Conservation (phyloP, 495 filamentous ascomycete genomes). For the Neurospora sp. region DNA sequence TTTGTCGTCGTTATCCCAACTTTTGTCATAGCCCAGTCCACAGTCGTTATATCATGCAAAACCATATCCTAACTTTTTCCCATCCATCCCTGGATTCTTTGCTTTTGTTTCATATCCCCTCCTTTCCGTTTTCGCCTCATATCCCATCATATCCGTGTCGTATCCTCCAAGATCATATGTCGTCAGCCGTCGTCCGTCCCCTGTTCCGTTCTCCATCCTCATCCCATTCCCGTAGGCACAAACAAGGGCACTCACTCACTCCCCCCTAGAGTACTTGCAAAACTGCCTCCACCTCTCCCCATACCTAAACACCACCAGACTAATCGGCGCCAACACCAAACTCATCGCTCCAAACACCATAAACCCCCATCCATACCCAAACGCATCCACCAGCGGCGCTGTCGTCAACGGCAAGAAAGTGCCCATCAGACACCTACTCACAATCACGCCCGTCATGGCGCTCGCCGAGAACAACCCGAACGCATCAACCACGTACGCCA, state of each 20-base stretch:
- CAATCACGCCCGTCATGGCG: conserved; percentile 46
- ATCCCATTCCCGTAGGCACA: too few species aligned
- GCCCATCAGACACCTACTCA: conserved; percentile 42
- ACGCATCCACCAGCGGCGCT: conserved; percentile 28
- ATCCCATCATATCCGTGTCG: background rate
- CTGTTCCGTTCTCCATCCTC: too few species aligned
- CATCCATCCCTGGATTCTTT: background rate
- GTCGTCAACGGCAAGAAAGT: conserved; percentile 44
- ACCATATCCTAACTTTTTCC: background rate
- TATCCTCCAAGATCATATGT: background rate
- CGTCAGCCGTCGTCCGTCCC: background rate
- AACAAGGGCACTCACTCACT: background rate
- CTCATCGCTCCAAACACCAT: conserved; percentile 29
- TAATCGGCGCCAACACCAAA: conserved; percentile 39
- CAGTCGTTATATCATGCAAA: background rate
- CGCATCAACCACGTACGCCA: conserved; percentile 48
- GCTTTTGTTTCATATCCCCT: background rate
- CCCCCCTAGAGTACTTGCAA: conserved; percentile 29
- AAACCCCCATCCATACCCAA: conserved; percentile 43
- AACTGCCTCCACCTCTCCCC: conserved; percentile 39
- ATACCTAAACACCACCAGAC: conserved; percentile 38
- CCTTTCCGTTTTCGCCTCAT: background rate
- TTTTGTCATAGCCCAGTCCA: background rate
- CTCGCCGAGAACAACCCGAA: conserved; percentile 46
- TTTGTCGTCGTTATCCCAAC: background rate